A percentile compares a stretch with the other conserved stretches of the same genome.
phyloP scores from a whole-genome alignment of 495 filamentous ascomycete species.

The Neurospora intermedia region DNA sequence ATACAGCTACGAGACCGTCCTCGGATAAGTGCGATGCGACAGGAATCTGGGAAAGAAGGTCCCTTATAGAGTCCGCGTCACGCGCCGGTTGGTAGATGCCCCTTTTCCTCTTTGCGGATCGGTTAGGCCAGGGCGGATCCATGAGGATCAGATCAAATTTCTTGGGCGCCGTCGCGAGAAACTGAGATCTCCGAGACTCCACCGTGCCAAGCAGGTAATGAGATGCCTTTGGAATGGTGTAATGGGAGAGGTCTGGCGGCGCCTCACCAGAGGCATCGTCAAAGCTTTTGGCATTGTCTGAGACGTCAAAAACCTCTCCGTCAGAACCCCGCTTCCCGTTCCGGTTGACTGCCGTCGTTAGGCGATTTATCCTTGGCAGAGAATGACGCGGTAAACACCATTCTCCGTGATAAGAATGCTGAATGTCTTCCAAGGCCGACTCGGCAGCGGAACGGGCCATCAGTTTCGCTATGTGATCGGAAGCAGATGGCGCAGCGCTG shows the following conservation, averaged over 20 bases:
- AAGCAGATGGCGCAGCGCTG: conserved; percentile 6
- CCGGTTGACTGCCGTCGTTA: not conserved
- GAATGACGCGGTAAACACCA: conserved; percentile 35
- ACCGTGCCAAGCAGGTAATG: conserved; percentile 32
- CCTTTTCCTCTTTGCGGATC: conserved; percentile 62
- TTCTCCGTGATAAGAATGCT: conserved; percentile 22
- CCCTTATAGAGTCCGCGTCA: conserved; percentile 23
- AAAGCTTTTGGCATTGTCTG: conserved; percentile 34
- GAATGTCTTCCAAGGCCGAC: conserved; percentile 29
- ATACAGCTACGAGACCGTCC: conserved; percentile 58
- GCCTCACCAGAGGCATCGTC: conserved; percentile 7
- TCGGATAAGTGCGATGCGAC: conserved; percentile 44
- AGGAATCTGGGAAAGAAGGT: conserved; percentile 41
- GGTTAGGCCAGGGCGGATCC: conserved; percentile 91
- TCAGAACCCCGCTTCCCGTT: conserved; percentile 6
- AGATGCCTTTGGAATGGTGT: conserved; percentile 23
- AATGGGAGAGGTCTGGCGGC: not conserved
- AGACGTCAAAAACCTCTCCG: conserved; percentile 34
- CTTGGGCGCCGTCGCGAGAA: conserved; percentile 23
- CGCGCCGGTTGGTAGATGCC: conserved; percentile 48
- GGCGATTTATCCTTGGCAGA: not conserved
- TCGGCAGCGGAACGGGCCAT: conserved; percentile 34
- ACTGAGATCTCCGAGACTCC: conserved; percentile 16
- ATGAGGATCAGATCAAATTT: conserved; percentile 70
- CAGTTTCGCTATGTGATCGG: conserved; percentile 33